Conservation (phyloP, 495 filamentous ascomycete genomes). For the Chaetomium fimeti region DNA sequence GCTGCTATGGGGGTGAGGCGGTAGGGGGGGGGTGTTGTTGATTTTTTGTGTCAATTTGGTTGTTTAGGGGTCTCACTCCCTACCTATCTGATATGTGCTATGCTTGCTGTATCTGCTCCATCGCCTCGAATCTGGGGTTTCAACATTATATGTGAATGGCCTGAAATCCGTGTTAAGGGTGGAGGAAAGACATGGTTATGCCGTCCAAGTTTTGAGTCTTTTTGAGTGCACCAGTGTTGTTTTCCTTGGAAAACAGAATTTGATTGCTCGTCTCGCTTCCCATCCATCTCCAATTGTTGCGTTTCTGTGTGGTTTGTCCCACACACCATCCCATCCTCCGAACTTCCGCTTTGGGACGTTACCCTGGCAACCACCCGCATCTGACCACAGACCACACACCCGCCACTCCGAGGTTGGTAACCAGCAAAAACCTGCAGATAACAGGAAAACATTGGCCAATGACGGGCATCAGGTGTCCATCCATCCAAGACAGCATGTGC, state of each 20-base stretch:
- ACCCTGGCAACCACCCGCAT: slow-evolving; percentile 4
- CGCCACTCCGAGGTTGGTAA: not conserved
- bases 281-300: not conserved
- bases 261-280: not conserved
- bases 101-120: not conserved
- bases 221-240: too few species aligned
- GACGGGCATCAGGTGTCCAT: not conserved
- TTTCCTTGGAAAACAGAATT: not conserved
- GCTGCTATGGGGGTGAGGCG: not conserved
- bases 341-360: not conserved
- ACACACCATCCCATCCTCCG: not conserved
- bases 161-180: too few species aligned
- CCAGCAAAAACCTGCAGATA: not conserved
- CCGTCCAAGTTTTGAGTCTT: not conserved
- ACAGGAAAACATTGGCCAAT: slow-evolving; percentile 9
- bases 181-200: not conserved
- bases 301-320: not conserved
- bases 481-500: not conserved
- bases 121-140: too few species aligned
- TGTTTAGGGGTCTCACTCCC: not conserved
- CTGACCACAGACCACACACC: not conserved
- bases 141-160: too few species aligned
- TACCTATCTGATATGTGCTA: not conserved
- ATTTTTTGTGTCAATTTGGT: not conserved
- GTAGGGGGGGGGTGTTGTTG: not conserved